These are phyloP conservation scores for Collybiopsis confluens DNA, from an alignment of 768 basidiomycete species.

Conservation along the genomic window DNA sequence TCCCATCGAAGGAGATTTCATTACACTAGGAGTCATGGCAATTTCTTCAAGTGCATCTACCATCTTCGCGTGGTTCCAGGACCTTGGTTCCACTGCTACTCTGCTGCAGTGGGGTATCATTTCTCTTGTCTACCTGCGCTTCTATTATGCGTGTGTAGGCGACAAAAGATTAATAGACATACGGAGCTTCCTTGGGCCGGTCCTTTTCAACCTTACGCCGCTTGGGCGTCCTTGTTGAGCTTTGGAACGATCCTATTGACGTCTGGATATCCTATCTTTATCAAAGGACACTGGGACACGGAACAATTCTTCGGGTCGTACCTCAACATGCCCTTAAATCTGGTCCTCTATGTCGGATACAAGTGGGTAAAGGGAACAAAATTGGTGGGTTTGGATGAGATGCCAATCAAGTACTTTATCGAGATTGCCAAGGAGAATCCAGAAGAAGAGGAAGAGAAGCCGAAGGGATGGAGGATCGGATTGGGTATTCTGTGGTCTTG, in stretches of 20 bases:
- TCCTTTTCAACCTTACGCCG: conserved; percentile 32
- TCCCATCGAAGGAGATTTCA: conserved; percentile 25
- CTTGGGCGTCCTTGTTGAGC: conserved; percentile 33
- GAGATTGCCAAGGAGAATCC: conserved; percentile 8
- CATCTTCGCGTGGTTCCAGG: conserved; percentile 9
- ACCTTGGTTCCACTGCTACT: conserved; percentile 3
- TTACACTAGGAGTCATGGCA: not conserved
- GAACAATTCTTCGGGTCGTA: conserved; percentile 21
- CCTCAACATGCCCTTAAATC: conserved; percentile 45
- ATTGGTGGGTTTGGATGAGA: conserved; percentile 14
- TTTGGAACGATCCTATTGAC: conserved; percentile 2
- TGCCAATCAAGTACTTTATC: conserved; percentile 5
- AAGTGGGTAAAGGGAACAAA: conserved; percentile 36
- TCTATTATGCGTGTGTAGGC: conserved; percentile 6
- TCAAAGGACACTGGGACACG: not conserved
- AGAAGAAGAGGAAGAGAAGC: not conserved
- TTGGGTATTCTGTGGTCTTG: conserved; percentile 1
- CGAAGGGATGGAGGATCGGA: not conserved
- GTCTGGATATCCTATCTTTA: conserved; percentile 26
- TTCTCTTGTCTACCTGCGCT: conserved; percentile 1
- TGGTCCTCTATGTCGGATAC: conserved; percentile 37
- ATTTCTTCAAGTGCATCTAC: not conserved
- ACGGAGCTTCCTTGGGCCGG: conserved; percentile 20
- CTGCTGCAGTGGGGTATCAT: conserved; percentile 7
- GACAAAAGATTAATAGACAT: conserved; percentile 15